phyloP scores from a whole-genome alignment of 306 rosid species.

The Biancaea sappan region DNA sequence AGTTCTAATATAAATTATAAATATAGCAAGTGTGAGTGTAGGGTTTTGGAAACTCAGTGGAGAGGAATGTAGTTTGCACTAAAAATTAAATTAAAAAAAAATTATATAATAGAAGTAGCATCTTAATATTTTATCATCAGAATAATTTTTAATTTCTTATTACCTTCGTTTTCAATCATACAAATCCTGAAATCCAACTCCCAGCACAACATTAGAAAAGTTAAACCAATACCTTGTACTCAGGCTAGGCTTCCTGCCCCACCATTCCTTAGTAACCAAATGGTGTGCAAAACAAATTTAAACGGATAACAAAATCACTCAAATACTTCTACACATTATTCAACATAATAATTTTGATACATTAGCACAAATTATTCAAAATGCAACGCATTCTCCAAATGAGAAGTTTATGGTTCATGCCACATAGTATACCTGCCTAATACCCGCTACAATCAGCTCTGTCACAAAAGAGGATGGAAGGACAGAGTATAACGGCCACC shows the following conservation, averaged over 20 bases:
- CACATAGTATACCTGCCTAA: not conserved
- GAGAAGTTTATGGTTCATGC: not conserved
- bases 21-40: not conserved
- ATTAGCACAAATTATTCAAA: not conserved
- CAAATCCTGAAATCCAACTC: constrained; percentile 13
- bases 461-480: not conserved
- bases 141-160: not conserved
- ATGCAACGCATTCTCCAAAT: not conserved
- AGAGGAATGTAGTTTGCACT: not conserved
- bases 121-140: not conserved
- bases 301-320: not conserved
- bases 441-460: not conserved
- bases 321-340: not conserved
- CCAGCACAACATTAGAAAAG: not conserved
- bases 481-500: not conserved
- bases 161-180: not conserved
- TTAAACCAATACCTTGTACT: not conserved
- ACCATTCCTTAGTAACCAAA: not conserved
- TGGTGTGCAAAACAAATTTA: not conserved
- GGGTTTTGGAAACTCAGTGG: not conserved
- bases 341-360: not conserved
- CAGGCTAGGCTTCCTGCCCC: not conserved
- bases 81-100: not conserved
- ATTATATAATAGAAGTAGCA: not conserved
- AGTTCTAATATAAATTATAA: not conserved